A percentile compares a stretch with the other conserved stretches of the same genome.
These are phyloP conservation scores for Aspergillus sp. DNA, from an alignment of 2,329 filamentous ascomycete genomes.

Conservation along the genomic window DNA sequence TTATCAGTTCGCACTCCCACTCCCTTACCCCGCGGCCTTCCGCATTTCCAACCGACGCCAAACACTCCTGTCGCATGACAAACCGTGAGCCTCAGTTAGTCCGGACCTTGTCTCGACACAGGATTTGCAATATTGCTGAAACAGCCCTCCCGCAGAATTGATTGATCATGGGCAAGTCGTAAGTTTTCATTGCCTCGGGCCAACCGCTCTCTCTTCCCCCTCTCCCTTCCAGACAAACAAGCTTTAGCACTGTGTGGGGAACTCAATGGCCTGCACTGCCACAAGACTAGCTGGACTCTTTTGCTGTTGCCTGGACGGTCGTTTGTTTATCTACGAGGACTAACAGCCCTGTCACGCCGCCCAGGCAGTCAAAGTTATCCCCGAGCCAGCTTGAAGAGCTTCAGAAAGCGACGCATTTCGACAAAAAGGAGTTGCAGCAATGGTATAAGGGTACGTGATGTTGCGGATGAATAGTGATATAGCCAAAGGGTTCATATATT, in stretches of 20 bases:
- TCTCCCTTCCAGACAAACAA: neutral
- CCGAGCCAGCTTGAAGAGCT: slow-evolving; percentile 93
- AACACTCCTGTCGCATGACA: slow-evolving; percentile 9
- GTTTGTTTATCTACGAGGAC: neutral
- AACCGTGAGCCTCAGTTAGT: slow-evolving; percentile 3
- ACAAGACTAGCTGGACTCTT: neutral
- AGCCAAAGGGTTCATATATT: neutral
- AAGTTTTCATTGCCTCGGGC: slow-evolving; percentile 21
- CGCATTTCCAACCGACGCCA: slow-evolving; percentile 7
- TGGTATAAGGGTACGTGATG: slow-evolving; percentile 89
- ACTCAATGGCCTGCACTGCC: neutral
- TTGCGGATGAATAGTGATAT: too few relatives aligned
- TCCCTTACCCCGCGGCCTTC: slow-evolving; percentile 23
- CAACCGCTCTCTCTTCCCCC: slow-evolving; percentile 1
- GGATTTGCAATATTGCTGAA: neutral
- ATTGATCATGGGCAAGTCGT: slow-evolving; percentile 39
- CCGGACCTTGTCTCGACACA: neutral
- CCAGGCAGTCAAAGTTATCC: slow-evolving; percentile 95
- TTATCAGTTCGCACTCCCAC: slow-evolving; percentile 17
- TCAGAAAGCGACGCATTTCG: slow-evolving; percentile 95
- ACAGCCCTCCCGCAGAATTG: slow-evolving; percentile 5
- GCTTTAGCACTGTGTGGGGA: slow-evolving; percentile 1
- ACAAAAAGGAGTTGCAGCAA: slow-evolving; percentile 99
- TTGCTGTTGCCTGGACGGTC: neutral
- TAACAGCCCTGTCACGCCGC: neutral